Conservation (phyloP, 2,329 filamentous ascomycete species). For the Calonectria henricotiae region DNA sequence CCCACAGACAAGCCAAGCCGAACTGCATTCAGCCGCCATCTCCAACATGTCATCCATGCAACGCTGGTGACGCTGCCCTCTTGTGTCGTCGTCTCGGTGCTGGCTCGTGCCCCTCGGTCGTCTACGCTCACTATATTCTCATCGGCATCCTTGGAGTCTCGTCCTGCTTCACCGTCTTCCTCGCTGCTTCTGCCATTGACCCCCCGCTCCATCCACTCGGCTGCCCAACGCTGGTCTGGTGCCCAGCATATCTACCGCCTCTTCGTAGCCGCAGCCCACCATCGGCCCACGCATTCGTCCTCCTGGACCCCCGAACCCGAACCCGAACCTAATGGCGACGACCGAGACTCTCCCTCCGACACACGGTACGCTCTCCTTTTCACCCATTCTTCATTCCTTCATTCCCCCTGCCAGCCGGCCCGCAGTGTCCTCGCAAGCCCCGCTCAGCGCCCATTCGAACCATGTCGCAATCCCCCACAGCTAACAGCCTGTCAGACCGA, state of each 20-base stretch:
- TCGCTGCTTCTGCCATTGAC: slow-evolving; percentile 37
- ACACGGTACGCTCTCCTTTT: slow-evolving; percentile 45
- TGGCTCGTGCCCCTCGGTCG: slow-evolving; percentile 42
- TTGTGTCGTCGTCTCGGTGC: slow-evolving; percentile 28
- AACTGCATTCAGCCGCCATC: slow-evolving; percentile 37
- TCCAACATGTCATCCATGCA: slow-evolving; percentile 35
- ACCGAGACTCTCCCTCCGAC: slow-evolving; percentile 50
- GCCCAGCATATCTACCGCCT: slow-evolving; percentile 33
- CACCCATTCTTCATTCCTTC: background rate
- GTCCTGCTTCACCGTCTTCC: slow-evolving; percentile 32
- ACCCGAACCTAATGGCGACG: slow-evolving; percentile 48
- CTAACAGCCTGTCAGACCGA: slow-evolving; percentile 73
- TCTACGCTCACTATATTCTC: slow-evolving; percentile 36
- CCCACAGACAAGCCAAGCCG: background rate
- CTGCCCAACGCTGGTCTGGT: slow-evolving; percentile 46
- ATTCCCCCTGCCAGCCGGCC: slow-evolving; percentile 1
- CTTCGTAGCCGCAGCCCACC: slow-evolving; percentile 23
- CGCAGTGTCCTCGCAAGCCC: slow-evolving; percentile 28
- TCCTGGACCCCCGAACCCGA: slow-evolving; percentile 35
- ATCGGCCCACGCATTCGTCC: slow-evolving; percentile 32
- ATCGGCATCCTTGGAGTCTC: slow-evolving; percentile 27
- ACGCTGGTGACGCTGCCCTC: slow-evolving; percentile 35
- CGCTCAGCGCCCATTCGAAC: slow-evolving; percentile 29
- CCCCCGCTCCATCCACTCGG: slow-evolving; percentile 40
- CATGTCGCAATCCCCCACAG: slow-evolving; percentile 32